Base-by-base conservation (phyloP, 768 basidiomycete species). In the Pleurotus platypus region DNA sequence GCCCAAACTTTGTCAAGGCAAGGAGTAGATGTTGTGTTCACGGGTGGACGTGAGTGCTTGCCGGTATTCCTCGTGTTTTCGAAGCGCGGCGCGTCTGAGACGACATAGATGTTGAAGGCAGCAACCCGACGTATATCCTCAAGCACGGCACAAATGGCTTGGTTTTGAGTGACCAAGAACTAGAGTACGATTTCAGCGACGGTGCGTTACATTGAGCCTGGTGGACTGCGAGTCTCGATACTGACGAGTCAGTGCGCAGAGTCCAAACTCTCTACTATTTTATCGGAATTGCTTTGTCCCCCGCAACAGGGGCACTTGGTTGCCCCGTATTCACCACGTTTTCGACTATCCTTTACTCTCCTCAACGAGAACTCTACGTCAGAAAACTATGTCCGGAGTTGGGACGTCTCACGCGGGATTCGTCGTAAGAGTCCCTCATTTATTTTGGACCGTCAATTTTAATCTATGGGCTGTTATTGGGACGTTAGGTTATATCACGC, bases 331-430 rank as follows among this genome's bases (percentile, higher is more conserved):
- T 81, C 94, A 11, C 80, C 85, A 4, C 84, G 83, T 46, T 91
- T 92, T 69, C 87, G 93, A 43, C 80, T 98, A 12, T 85, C 92
- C n/a, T 97, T 98, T 73, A 91, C 90, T 12, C 75, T 99, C 5
- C 72, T 99, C 51, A 96, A 98, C 66, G 93, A 98, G 72, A 90
- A 98, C 67, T 83, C 89, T 3, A 74, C 88, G 1, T 78, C 79
- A 11, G 89, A 89, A 5, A 76, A 75, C 18, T 75, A 78, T 22
- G 78, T 86, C 15, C 59, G 76, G 27, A 74, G 79, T 5, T 98
- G 96, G 96, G 85, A 94, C 45, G 77, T 96, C 12, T 70, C 83
- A 48, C 61, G 69, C 16, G 85, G 85, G 7, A 73, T 97, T 9
- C 62, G 72, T 26, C 75, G 94, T 94, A 60, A 63, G 88, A 78